Evolutionary conservation across 257 asterid genomes (phyloP).

Genomic region (Primulina tabacum): DNA sequence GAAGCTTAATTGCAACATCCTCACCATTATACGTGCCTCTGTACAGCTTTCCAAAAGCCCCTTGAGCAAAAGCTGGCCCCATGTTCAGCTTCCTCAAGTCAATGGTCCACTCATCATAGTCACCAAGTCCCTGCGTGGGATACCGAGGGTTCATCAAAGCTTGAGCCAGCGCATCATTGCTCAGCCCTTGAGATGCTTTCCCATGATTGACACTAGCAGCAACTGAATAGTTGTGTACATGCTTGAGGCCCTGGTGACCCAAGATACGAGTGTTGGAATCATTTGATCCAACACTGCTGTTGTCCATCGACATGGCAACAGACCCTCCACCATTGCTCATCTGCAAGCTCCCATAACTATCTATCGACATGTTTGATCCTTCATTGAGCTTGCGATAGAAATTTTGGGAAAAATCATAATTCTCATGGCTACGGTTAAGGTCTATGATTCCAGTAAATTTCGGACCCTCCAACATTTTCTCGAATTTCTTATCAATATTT

Average conservation of each 20-base stretch:
- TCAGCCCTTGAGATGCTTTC: conserved; percentile 49
- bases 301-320: conserved; percentile 76
- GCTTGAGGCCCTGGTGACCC: conserved; percentile 68
- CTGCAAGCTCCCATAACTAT: conserved; percentile 70
- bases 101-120: conserved; percentile 85
- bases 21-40: conserved; percentile 54
- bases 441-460: conserved; percentile 58
- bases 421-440: conserved; percentile 51
- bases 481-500: conserved; percentile 6
- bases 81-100: conserved; percentile 59
- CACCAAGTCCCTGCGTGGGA: conserved; percentile 56
- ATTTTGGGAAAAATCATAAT: conserved; percentile 52
- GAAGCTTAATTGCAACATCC: conserved; percentile 64
- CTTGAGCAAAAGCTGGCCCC: conserved; percentile 70
- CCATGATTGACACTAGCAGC: conserved; percentile 65
- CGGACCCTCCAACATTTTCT: conserved; percentile 64
- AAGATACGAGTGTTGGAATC: conserved; percentile 64
- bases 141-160: conserved; percentile 53
- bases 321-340: conserved; percentile 88
- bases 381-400: conserved; percentile 70
- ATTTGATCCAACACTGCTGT: conserved; percentile 72
- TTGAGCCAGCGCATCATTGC: conserved; percentile 64
- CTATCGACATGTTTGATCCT: conserved; percentile 66
- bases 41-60: conserved; percentile 66
- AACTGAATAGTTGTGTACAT: conserved; percentile 49